Evolutionary conservation across 2,329 filamentous ascomycete genomes (phyloP).

Genomic region (Exserohilum turcica): DNA sequence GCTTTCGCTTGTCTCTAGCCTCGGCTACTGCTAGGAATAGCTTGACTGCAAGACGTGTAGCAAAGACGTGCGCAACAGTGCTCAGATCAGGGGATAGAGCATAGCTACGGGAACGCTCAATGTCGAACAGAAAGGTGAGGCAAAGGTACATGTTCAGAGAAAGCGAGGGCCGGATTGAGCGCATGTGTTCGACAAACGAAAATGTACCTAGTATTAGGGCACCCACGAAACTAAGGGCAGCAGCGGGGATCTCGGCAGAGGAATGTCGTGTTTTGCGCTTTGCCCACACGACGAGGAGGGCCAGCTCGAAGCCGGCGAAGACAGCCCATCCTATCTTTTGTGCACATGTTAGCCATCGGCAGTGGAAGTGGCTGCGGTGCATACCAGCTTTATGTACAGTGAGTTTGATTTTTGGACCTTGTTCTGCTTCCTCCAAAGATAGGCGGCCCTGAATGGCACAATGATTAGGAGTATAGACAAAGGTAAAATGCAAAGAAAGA

Average conservation of each 20-base stretch:
- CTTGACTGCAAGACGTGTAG: constrained; percentile 51
- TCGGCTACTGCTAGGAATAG: constrained; percentile 53
- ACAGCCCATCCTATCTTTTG: constrained; percentile 30
- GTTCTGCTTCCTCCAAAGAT: constrained; percentile 31
- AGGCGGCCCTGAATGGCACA: constrained; percentile 35
- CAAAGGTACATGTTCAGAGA: constrained; percentile 56
- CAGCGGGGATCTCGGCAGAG: constrained; percentile 34
- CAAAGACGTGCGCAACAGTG: constrained; percentile 52
- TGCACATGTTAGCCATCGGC: neutral
- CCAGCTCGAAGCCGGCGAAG: constrained; percentile 37
- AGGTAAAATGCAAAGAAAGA: constrained; percentile 41
- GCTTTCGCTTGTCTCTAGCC: constrained; percentile 51
- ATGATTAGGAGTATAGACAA: constrained; percentile 37
- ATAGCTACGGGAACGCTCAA: constrained; percentile 53
- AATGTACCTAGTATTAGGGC: constrained; percentile 44
- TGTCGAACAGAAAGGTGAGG: constrained; percentile 53
- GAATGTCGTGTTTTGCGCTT: constrained; percentile 16
- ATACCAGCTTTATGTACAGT: constrained; percentile 37
- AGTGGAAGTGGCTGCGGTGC: neutral
- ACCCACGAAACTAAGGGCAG: constrained; percentile 34
- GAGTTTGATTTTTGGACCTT: constrained; percentile 33
- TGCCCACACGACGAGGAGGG: constrained; percentile 36
- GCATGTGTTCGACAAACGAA: constrained; percentile 56
- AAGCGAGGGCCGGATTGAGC: constrained; percentile 54
- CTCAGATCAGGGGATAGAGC: constrained; percentile 36